Percentiles rank a stretch among this genome's conserved stretches.
Evolutionary conservation across 805 yeast genomes (phyloP).

Genomic region (Tanozyma kutaoensis): DNA sequence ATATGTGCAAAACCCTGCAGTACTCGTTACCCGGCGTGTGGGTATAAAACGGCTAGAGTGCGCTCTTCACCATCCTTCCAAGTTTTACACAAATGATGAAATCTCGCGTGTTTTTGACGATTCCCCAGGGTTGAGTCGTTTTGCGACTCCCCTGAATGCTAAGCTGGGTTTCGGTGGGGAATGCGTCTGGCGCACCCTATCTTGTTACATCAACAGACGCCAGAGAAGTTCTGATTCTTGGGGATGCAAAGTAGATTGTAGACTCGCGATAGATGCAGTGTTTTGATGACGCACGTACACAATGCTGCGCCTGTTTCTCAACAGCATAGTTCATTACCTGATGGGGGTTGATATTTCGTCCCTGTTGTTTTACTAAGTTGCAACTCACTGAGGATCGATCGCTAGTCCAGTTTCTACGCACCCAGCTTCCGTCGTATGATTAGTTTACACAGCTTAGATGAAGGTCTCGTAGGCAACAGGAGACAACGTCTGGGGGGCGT

Average conservation of each 20-base stretch:
- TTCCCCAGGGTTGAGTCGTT: constrained; percentile 13
- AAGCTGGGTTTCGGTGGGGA: constrained; percentile 30
- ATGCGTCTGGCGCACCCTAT: constrained; percentile 35
- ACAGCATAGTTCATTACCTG: too few relatives aligned
- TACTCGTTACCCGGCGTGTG: constrained; percentile 10
- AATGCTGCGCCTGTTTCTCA: too few relatives aligned
- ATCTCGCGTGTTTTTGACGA: constrained; percentile 37
- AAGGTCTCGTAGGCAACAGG: constrained; percentile 99
- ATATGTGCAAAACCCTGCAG: constrained; percentile 1
- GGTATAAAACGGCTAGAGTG: constrained; percentile 7
- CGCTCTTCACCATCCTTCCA: constrained; percentile 37
- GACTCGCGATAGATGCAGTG: too few relatives aligned
- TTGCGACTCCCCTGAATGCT: constrained; percentile 16
- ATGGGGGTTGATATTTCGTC: too few relatives aligned
- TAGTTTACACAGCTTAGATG: too few relatives aligned
- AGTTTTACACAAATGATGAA: constrained; percentile 54
- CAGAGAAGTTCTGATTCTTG: constrained; percentile 29
- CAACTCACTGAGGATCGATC: too few relatives aligned
- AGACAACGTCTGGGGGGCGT: constrained; percentile 92
- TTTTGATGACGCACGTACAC: too few relatives aligned
- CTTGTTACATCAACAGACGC: constrained; percentile 33
- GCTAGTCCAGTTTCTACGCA: too few relatives aligned
- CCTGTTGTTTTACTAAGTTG: too few relatives aligned
- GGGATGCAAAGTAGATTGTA: too few relatives aligned
- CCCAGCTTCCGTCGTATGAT: too few relatives aligned